Evolutionary conservation across 1,139 yeast species (phyloP).

Genomic region (Zygotorulaspora mrakii): DNA sequence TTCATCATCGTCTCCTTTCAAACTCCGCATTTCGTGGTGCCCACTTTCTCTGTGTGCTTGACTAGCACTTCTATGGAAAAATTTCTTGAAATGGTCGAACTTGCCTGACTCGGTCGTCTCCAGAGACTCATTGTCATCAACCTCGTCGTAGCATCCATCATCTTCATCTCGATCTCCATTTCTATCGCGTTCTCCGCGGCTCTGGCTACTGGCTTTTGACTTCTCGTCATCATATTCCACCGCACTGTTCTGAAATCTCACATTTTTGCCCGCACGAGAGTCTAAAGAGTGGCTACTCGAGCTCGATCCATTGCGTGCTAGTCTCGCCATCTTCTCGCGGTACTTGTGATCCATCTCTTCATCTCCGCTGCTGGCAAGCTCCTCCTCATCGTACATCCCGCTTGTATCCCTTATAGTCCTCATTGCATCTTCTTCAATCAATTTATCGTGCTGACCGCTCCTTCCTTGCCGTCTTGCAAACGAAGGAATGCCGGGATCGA

Average conservation of each 20-base stretch:
- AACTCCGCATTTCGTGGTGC: slow-evolving; percentile 16
- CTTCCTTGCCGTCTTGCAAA: slow-evolving; percentile 6
- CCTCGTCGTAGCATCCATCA: slow-evolving; percentile 24
- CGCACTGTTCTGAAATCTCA: slow-evolving; percentile 14
- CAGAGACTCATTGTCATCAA: slow-evolving; percentile 16
- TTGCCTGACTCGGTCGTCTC: slow-evolving; percentile 9
- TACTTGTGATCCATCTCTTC: slow-evolving; percentile 17
- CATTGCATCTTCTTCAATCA: slow-evolving; percentile 24
- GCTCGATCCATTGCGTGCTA: slow-evolving; percentile 7
- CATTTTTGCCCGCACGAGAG: slow-evolving; percentile 14
- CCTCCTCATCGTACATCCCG: slow-evolving; percentile 18
- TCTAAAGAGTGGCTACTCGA: slow-evolving; percentile 6
- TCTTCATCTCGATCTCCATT: neutral
- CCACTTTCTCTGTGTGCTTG: slow-evolving; percentile 17
- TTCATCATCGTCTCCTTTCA: slow-evolving; percentile 23
- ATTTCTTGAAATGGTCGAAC: slow-evolving; percentile 26
- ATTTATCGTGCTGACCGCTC: slow-evolving; percentile 8
- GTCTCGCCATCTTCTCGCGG: slow-evolving; percentile 7
- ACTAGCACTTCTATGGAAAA: slow-evolving; percentile 26
- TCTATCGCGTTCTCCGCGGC: neutral
- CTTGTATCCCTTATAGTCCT: slow-evolving; percentile 22
- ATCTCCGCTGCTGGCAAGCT: slow-evolving; percentile 17
- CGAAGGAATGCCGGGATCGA: slow-evolving; percentile 9
- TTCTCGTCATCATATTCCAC: slow-evolving; percentile 9
- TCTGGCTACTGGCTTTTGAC: neutral